Percentiles rank a stretch among this genome's conserved stretches.
Evolutionary conservation across 2,329 filamentous ascomycete genomes (phyloP).

Genomic region (Atkinsonella texensis): DNA sequence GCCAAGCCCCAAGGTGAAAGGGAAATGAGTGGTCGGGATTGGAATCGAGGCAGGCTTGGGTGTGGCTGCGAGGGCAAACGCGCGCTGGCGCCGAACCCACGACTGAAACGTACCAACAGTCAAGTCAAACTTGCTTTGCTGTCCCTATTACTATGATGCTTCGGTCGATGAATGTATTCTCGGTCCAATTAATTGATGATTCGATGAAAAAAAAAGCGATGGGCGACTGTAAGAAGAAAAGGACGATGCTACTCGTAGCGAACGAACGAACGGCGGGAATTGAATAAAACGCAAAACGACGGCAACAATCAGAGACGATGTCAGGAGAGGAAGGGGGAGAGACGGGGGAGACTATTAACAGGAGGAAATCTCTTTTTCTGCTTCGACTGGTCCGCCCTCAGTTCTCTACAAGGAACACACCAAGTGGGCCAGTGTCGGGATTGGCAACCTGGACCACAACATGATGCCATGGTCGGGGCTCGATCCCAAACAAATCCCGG

Average conservation of each 20-base stretch:
- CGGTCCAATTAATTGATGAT: background rate
- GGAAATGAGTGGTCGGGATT: background rate
- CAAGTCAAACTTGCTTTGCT: background rate
- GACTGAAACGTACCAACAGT: background rate
- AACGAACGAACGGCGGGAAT: constrained; percentile 30
- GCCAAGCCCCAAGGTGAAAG: background rate
- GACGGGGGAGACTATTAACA: constrained; percentile 10
- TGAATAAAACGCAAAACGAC: constrained; percentile 17
- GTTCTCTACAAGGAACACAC: constrained; percentile 3
- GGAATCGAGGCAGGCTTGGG: background rate
- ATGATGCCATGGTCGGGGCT: constrained; percentile 1
- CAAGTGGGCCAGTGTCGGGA: constrained; percentile 7
- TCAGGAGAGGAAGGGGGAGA: constrained; percentile 14
- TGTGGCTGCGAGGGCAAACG: constrained; percentile 1
- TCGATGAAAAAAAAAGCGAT: constrained; percentile 3
- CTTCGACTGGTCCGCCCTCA: constrained; percentile 1
- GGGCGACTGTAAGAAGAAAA: constrained; percentile 2
- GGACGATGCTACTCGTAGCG: constrained; percentile 19
- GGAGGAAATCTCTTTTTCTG: constrained; percentile 3
- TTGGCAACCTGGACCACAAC: constrained; percentile 1
- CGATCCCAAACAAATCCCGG: constrained; percentile 1
- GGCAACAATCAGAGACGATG: constrained; percentile 14
- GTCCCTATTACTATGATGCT: background rate
- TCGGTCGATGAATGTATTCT: background rate
- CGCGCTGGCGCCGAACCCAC: background rate